Conservation (phyloP, 768 basidiomycete species). For the Leucosporidium creatinivorum region DNA sequence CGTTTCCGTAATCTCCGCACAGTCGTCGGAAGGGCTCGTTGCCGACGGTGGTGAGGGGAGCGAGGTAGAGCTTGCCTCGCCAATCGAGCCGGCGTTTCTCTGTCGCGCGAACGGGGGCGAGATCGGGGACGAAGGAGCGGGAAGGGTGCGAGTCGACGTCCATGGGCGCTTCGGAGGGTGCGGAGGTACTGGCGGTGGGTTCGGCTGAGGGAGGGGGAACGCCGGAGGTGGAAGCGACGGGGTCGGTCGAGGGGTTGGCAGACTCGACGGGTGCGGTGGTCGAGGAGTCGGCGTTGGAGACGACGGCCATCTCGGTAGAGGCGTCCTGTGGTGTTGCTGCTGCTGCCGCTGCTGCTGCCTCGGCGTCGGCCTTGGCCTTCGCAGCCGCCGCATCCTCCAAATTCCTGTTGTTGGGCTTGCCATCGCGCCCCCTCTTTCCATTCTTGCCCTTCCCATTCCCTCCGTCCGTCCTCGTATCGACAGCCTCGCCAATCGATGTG, state of each 20-base stretch:
- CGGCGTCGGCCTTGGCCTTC: constrained; percentile 1
- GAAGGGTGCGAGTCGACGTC: constrained; percentile 28
- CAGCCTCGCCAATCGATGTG: constrained; percentile 24
- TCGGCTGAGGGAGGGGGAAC: background rate
- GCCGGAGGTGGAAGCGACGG: background rate
- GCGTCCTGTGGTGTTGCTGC: background rate
- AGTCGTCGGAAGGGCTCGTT: constrained; percentile 94
- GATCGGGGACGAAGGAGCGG: constrained; percentile 52
- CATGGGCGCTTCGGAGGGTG: background rate
- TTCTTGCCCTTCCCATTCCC: background rate
- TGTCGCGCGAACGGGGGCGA: constrained; percentile 53
- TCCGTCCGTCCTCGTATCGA: constrained; percentile 23
- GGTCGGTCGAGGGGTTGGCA: background rate
- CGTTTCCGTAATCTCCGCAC: constrained; percentile 76
- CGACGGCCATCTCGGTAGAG: background rate
- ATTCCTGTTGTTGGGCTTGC: background rate
- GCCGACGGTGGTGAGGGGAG: constrained; percentile 88
- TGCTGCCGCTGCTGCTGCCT: background rate
- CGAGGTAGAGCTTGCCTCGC: constrained; percentile 66
- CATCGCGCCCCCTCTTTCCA: background rate
- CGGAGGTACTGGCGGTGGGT: background rate
- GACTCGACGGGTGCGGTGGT: background rate
- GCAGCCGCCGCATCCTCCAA: background rate
- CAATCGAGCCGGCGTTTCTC: constrained; percentile 87
- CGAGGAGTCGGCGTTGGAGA: background rate